Conservation (phyloP, 257 asterid species). For the Lycium barbarum region DNA sequence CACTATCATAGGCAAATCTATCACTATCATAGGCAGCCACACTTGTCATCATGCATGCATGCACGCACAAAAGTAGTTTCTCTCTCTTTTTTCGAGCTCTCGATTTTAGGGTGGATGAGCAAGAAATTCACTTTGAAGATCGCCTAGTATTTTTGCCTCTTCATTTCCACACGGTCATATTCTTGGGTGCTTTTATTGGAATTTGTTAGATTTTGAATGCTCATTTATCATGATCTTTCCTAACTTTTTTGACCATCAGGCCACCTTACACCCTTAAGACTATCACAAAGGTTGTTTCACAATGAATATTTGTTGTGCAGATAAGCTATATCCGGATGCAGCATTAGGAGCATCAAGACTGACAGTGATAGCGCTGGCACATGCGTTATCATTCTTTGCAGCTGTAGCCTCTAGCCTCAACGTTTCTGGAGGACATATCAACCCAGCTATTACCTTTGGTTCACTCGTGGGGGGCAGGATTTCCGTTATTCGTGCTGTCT, state of each 20-base stretch:
- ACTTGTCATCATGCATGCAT: neutral
- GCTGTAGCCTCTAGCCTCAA: conserved; percentile 88
- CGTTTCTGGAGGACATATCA: conserved; percentile 91
- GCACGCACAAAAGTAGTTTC: neutral
- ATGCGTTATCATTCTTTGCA: conserved; percentile 72
- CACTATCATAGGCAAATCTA: neutral
- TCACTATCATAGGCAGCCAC: neutral
- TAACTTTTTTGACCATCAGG: neutral
- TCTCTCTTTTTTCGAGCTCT: too few relatives aligned
- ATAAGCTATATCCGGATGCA: conserved; percentile 61
- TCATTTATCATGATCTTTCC: neutral
- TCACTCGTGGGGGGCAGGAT: conserved; percentile 89
- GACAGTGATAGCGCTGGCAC: conserved; percentile 68
- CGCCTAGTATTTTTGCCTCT: too few relatives aligned
- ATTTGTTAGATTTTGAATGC: neutral
- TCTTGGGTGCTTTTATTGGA: too few relatives aligned
- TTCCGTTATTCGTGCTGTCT: conserved; percentile 73
- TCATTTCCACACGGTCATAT: too few relatives aligned
- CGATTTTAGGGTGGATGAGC: too few relatives aligned
- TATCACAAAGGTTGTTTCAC: neutral
- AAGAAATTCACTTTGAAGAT: too few relatives aligned
- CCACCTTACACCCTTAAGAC: neutral
- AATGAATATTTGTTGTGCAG: conserved; percentile 39
- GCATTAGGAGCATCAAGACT: conserved; percentile 65
- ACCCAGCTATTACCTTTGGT: conserved; percentile 93